These are phyloP conservation scores for Allium cepa DNA, from an alignment of 106 monocot species.

Conservation along the genomic window DNA sequence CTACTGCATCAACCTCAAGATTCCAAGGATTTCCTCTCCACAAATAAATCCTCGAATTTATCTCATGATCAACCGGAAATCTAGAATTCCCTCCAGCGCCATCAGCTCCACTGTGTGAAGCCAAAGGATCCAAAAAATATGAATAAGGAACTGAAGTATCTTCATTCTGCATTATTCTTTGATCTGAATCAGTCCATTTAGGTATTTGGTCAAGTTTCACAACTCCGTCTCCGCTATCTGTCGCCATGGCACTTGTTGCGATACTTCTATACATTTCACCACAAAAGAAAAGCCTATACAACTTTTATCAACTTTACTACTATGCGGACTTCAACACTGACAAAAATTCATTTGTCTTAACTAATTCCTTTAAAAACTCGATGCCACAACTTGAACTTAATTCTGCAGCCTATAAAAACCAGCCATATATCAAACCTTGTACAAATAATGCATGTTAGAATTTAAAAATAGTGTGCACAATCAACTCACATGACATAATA, in stretches of 20 bases:
- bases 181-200: constrained; percentile 89
- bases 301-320: too few relatives aligned
- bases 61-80: constrained; percentile 89
- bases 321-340: too few relatives aligned
- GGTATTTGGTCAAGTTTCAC: constrained; percentile 95
- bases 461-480: too few relatives aligned
- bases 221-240: constrained; percentile 41
- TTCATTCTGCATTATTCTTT: constrained; percentile 16
- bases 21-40: constrained; percentile 99
- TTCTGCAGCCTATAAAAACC: too few relatives aligned
- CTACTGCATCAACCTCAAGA: constrained; percentile 97
- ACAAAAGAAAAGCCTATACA: too few relatives aligned
- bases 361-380: too few relatives aligned
- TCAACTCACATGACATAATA: too few relatives aligned
- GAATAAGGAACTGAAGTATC: constrained; percentile 44
- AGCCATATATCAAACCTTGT: too few relatives aligned
- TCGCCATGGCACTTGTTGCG: constrained; percentile 23
- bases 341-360: too few relatives aligned
- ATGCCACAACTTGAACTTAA: too few relatives aligned
- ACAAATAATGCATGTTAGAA: too few relatives aligned
- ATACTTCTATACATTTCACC: constrained; percentile 47
- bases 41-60: constrained; percentile 82
- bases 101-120: constrained; percentile 14
- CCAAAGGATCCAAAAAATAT: constrained; percentile 77
- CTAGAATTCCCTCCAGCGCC: constrained; percentile 40